A percentile compares a stretch with the other conserved stretches of the same genome.
Evolutionary conservation across 2,329 filamentous ascomycete species (phyloP).

Genomic region (Didymella lethalis): DNA sequence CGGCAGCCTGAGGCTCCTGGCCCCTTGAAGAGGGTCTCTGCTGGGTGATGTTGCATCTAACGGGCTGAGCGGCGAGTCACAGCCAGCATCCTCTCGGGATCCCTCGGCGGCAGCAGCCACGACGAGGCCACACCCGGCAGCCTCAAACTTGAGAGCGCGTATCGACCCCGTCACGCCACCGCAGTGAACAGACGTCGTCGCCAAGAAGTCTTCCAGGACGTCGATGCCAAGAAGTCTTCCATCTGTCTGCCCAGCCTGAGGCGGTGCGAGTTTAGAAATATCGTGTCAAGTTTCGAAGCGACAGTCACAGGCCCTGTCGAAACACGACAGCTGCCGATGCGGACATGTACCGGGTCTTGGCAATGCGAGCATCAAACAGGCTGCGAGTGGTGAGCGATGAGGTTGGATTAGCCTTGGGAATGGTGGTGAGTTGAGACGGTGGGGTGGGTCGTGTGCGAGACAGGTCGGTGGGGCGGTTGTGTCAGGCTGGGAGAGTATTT

Average conservation of each 20-base stretch:
- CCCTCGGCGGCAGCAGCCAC: conserved; percentile 21
- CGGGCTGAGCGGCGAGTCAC: conserved; percentile 6
- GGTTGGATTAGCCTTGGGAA: conserved; percentile 21
- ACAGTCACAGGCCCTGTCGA: conserved; percentile 29
- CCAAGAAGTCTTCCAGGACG: conserved; percentile 5
- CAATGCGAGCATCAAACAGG: conserved; percentile 20
- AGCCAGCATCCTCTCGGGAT: conserved; percentile 6
- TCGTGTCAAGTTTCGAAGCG: conserved; percentile 37
- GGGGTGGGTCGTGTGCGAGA: conserved; percentile 20
- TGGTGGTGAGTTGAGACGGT: conserved; percentile 23
- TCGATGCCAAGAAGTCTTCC: conserved; percentile 9
- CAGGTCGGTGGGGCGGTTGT: conserved; percentile 24
- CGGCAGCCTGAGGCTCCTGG: conserved; percentile 23
- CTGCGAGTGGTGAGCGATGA: conserved; percentile 18
- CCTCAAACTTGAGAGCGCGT: conserved; percentile 28
- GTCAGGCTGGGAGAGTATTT: conserved; percentile 13
- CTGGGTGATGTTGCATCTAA: conserved; percentile 11
- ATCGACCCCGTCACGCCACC: background rate
- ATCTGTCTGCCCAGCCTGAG: conserved; percentile 11
- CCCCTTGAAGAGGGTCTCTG: conserved; percentile 18
- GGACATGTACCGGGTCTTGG: conserved; percentile 20
- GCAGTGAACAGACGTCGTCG: background rate
- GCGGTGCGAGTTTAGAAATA: conserved; percentile 27
- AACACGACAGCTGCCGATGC: conserved; percentile 31
- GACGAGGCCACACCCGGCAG: conserved; percentile 32